Evolutionary conservation across 2,329 filamentous ascomycete genomes (phyloP), one percentile per base, ranked within the genome.

Genomic region (Hymenoscyphus infarciens): DNA sequence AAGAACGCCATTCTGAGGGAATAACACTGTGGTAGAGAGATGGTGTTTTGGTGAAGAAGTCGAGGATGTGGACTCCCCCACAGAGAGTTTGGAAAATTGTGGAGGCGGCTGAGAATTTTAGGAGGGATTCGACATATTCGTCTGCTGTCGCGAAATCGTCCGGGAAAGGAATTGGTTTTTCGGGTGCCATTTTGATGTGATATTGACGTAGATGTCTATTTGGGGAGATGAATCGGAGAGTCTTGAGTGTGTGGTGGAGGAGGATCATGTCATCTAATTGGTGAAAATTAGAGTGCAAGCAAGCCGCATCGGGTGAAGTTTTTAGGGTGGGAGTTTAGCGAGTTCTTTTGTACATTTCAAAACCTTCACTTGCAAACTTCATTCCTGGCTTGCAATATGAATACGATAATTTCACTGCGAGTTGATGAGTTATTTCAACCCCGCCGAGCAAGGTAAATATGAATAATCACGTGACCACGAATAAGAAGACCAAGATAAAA

Each of bases 61-160:
- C 95, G 62, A 98, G 82, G 66, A 99, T 93, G 74, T 99, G 95
- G 0, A 98, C 91, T n/a, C 94, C 93, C 60, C 95, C 95, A 73
- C 92, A 97, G n/a, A 99, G 82, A 29, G 91, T 91, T 68, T 91
- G 89, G 69, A 97, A 92, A 1, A 92, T 81, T 60, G 88, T 84
- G 55, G 89, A 90, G 1, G 86, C 87, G 5, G 87, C 87, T 1
- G 87, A 84, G 71, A 98, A 97, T 22, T 85, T 74, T 29, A 98
- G 81, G 13, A 98, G 83, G 19, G 87, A 87, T 29, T 90, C 81
- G 57, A 97, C 83, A 75, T 97, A 99, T 60, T 87, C 83, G 56
- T 97, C 90, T 5, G 86, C 78, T 54, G 84, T 85, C 42, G 79
- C 74, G 80, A 94, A 97, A 70, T 70, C 70, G 4, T 63, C 45